Evolutionary conservation across 441 rosid genomes (phyloP), one percentile per base, ranked within the genome.

Genomic region (Daphne laureola): DNA sequence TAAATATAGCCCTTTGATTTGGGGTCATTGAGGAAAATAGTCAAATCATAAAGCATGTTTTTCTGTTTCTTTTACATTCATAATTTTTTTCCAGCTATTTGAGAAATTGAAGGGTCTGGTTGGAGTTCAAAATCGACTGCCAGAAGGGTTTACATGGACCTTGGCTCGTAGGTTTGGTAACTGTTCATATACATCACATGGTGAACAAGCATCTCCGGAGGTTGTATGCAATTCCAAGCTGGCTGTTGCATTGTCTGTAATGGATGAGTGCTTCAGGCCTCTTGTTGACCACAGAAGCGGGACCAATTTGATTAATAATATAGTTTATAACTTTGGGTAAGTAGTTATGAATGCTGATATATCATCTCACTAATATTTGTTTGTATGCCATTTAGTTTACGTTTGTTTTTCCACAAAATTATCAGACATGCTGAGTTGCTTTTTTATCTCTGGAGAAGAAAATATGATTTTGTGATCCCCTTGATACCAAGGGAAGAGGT

Each of bases 191-290:
- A 58, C 67, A 73, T 70, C 81, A 63, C 70, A 67, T 17, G 38
- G 38, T 31, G 54, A 26, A 72, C 84, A 79, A 62, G 63, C 71
- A 56, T 59, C 72, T 67, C 72, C 43, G 65, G 79, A 80, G 67
- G 72, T 90, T 49, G 87, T 82, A 64, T 70, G 86, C 79, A 93
- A 90, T 72, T 86, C 96, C 54, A 83, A 82, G 78, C 71, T 83
- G 67, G 96, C 96, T 50, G 96, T 90, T 74, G 97, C 97, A 16
- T 74, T 83, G 54, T 67, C 73, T 49, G 67, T 93, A 54, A 90
- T 93, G 99, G 93, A 93, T 54, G 99, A 90, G 71, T 93, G 99
- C 64, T 93, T 93, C 74, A 72, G 77, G 72, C 96, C 97, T 48
- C 78, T 79, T 66, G 68, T 71, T 54, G 97, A 93, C 73, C 89